Conservation (phyloP, 1,284 basidiomycete species). For the Irpex rosettiformis region DNA sequence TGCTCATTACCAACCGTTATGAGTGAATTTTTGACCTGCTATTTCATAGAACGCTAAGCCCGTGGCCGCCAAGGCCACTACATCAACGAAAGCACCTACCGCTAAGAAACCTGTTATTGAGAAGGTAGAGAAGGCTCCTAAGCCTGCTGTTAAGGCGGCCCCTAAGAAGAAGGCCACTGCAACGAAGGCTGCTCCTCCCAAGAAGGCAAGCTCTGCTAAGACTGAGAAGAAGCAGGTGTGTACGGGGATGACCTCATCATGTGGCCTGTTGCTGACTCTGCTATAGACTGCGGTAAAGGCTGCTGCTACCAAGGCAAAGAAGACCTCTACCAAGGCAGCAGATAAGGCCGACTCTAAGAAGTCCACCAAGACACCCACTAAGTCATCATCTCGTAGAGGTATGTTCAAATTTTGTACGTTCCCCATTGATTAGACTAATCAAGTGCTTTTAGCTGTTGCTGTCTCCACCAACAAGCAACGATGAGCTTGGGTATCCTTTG, state of each 20-base stretch:
- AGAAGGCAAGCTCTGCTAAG: slow-evolving; percentile 27
- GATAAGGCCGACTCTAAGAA: slow-evolving; percentile 26
- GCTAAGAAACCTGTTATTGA: slow-evolving; percentile 20
- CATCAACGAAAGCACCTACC: slow-evolving; percentile 18
- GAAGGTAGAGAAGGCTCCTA: slow-evolving; percentile 16
- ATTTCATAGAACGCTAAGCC: slow-evolving; percentile 35
- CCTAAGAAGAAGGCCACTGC: slow-evolving; percentile 33
- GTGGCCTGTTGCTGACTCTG: slow-evolving; percentile 15
- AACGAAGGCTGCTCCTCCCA: slow-evolving; percentile 25
- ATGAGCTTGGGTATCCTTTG: neutral
- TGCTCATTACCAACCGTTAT: neutral
- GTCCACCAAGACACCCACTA: slow-evolving; percentile 5
- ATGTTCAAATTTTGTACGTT: neutral
- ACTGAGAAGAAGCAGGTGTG: slow-evolving; percentile 32
- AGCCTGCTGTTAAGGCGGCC: slow-evolving; percentile 22
- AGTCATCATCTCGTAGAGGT: slow-evolving; percentile 6
- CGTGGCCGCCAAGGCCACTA: slow-evolving; percentile 34
- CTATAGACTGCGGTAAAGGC: slow-evolving; percentile 28
- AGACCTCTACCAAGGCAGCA: slow-evolving; percentile 16
- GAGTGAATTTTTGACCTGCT: slow-evolving; percentile 24
- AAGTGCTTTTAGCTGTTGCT: slow-evolving; percentile 1
- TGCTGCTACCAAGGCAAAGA: slow-evolving; percentile 21
- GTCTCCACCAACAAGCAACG: slow-evolving; percentile 14
- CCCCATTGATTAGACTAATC: neutral
- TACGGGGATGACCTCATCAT: slow-evolving; percentile 3